A percentile compares a stretch with the other conserved stretches of the same genome.
These are phyloP conservation scores for Marchantia polymorpha DNA, from an alignment of 225 moss, liverwort and hornwort genomes.

Conservation along the genomic window DNA sequence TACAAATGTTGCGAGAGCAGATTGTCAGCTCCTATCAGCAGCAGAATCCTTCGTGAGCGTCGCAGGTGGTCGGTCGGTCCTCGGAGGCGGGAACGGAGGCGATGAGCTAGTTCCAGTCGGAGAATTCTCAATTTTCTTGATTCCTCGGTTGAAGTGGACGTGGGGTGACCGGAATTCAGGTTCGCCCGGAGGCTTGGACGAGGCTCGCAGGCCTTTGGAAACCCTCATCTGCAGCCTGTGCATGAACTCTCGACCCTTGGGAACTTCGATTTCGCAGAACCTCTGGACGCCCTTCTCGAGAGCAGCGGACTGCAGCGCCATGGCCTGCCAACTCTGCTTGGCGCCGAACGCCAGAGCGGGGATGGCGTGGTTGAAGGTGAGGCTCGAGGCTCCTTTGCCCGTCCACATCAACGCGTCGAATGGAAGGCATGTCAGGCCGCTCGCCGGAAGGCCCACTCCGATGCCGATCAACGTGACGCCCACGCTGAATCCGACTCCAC, in stretches of 20 bases:
- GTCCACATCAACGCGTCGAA: constrained; percentile 31
- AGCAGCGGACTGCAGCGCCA: constrained; percentile 29
- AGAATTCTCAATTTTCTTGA: not conserved
- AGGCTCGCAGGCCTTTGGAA: not conserved
- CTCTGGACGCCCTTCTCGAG: constrained; percentile 21
- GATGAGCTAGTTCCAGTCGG: not conserved
- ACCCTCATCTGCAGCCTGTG: constrained; percentile 10
- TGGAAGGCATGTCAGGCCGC: constrained; percentile 59
- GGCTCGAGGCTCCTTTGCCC: constrained; percentile 32
- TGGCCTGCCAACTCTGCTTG: constrained; percentile 30
- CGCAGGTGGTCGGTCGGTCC: not conserved
- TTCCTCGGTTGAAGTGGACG: constrained; percentile 3
- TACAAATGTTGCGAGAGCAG: not conserved
- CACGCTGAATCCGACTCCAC: constrained; percentile 72
- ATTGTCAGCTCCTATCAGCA: not conserved
- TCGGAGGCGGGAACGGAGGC: not conserved
- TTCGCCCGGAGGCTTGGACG: not conserved
- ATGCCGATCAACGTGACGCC: constrained; percentile 71
- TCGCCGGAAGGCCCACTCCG: constrained; percentile 78
- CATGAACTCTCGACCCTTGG: constrained; percentile 17
- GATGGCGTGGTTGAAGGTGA: constrained; percentile 24
- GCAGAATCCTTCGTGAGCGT: not conserved
- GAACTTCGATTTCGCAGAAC: constrained; percentile 19
- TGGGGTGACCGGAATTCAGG: not conserved
- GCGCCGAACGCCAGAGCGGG: constrained; percentile 31